Evolutionary conservation across 495 filamentous ascomycete species (phyloP), one percentile per base, ranked within the genome.

Genomic region (Penicillium bovifimosum): DNA sequence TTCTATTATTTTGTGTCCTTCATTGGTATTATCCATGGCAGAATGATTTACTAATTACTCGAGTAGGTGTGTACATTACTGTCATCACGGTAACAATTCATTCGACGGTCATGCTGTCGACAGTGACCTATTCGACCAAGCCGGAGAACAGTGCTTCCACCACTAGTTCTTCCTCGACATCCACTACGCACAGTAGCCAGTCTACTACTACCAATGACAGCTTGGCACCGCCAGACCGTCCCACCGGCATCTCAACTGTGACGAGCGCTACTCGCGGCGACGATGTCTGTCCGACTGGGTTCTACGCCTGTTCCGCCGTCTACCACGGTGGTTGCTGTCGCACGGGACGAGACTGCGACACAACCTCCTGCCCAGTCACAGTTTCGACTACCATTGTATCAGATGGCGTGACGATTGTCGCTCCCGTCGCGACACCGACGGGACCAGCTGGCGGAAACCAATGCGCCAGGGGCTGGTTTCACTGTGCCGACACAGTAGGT

Each of bases 401-500:
- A 1, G 66, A 80, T 49, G 86, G 83, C 0, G 73, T 80, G 9
- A 93, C 88, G 0, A 74, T 95, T 47, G 83, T 84, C 0, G 83
- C 82, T 7, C 83, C 87, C 0, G 71, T 70, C 0, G 70, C 73
- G 9, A 73, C 75, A 29, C 61, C 70, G 16, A 54, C 70, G 16
- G 67, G 64, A 28, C 16, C 66, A 58, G 13, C 61, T 55, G 8
- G 47, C 39, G 38, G 39, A 24, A 42, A 28, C 18, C 48, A 64
- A 24, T 96, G 91, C 55, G 88, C 89, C 0, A 67, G 47, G 18
- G 90, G 90, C 3, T 96, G 90, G 90, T 88, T 81, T 49, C 77
- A 75, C 35, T 96, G 91, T 49, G 81, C 80, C 0, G 81, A 80
- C 5, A 77, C 73, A 10, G 72, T 72, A 0, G 79, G 84, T 0